A percentile compares a stretch with the other conserved stretches of the same genome.
These are phyloP conservation scores for Bruguiera sexangula DNA, from an alignment of 345 rosid species.

Conservation along the genomic window DNA sequence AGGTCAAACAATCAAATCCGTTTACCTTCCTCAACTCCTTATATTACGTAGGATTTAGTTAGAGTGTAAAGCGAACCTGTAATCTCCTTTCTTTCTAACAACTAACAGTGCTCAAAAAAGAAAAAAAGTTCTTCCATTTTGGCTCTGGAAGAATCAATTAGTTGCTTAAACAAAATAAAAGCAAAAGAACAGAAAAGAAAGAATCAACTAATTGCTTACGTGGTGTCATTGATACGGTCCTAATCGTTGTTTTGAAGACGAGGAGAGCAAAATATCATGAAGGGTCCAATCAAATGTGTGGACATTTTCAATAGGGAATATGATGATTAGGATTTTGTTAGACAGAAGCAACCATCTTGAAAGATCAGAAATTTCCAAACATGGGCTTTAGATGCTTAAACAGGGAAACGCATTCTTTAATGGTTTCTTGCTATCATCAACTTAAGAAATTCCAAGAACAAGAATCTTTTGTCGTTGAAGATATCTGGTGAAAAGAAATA, in stretches of 20 bases:
- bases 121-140: conserved; percentile 12
- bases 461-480: conserved; percentile 13
- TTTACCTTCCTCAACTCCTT: too few relatives aligned
- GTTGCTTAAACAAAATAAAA: not conserved
- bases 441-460: conserved; percentile 23
- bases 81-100: too few relatives aligned
- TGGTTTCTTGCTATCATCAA: conserved; percentile 35
- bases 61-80: too few relatives aligned
- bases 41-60: too few relatives aligned
- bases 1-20: not conserved
- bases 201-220: not conserved
- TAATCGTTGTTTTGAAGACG: not conserved
- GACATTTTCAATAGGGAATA: not conserved
- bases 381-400: conserved; percentile 6
- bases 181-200: not conserved
- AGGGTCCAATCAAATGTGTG: conserved; percentile 7
- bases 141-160: conserved; percentile 18
- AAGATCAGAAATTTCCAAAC: conserved; percentile 12
- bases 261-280: conserved; percentile 1
- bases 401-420: conserved; percentile 1
- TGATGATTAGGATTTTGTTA: conserved; percentile 12
- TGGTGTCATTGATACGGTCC: not conserved
- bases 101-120: not conserved
- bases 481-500: not conserved
- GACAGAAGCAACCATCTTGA: conserved; percentile 19